A percentile compares a stretch with the other conserved stretches of the same genome.
phyloP scores from a whole-genome alignment of 2,329 filamentous ascomycete species.

The Calonectria pseudoturangicola region DNA sequence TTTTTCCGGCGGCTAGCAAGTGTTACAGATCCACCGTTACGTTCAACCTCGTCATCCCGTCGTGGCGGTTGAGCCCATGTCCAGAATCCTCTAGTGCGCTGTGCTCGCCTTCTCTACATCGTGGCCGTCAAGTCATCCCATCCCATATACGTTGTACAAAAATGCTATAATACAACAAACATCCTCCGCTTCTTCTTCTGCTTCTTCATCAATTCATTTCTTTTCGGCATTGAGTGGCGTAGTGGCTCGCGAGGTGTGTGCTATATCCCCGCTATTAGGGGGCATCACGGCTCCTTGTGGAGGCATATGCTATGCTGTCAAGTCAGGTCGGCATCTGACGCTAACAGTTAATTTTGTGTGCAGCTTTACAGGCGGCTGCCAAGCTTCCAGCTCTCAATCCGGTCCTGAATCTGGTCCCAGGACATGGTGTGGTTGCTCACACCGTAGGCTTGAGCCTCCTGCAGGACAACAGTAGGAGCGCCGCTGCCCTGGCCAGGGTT shows the following conservation, averaged over 20 bases:
- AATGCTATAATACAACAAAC: conserved; percentile 52
- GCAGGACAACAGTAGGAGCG: conserved; percentile 93
- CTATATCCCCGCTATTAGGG: conserved; percentile 38
- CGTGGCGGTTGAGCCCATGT: not conserved
- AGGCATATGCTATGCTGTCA: conserved; percentile 14
- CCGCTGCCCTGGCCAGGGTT: conserved; percentile 88
- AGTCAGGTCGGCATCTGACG: not conserved
- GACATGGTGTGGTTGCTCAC: conserved; percentile 80
- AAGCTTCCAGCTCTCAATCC: conserved; percentile 88
- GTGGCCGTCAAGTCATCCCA: conserved; percentile 29
- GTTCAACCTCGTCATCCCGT: not conserved
- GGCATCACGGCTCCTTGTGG: conserved; percentile 8
- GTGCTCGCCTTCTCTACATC: conserved; percentile 27
- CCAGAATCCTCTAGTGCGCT: not conserved
- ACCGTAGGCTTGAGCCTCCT: conserved; percentile 88
- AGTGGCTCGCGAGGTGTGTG: conserved; percentile 31
- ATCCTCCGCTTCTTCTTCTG: conserved; percentile 36
- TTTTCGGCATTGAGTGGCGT: conserved; percentile 22
- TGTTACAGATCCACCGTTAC: conserved; percentile 40
- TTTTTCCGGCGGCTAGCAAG: conserved; percentile 10
- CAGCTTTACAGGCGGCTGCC: conserved; percentile 69
- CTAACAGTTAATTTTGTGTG: not conserved
- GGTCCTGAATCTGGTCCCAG: conserved; percentile 93
- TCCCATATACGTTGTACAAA: conserved; percentile 48
- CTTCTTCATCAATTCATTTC: conserved; percentile 22